These are phyloP conservation scores for Blastobotrys americana DNA, from an alignment of 805 yeast genomes.

Conservation along the genomic window DNA sequence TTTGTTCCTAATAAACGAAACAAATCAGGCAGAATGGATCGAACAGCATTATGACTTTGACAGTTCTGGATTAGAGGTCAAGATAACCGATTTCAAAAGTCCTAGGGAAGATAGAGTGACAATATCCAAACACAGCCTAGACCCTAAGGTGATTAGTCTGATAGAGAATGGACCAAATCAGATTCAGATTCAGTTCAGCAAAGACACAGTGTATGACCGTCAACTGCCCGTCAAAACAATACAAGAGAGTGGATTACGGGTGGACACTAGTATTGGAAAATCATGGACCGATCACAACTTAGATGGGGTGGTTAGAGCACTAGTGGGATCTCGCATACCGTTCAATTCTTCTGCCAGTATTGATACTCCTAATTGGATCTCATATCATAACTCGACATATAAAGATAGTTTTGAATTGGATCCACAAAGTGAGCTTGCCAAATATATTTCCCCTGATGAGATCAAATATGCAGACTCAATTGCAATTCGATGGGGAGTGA, in stretches of 20 bases:
- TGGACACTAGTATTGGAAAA: constrained; percentile 25
- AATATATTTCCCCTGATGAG: constrained; percentile 4
- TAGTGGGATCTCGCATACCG: background rate
- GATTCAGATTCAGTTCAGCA: constrained; percentile 18
- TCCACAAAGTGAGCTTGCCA: background rate
- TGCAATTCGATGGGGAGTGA: constrained; percentile 14
- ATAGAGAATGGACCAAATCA: constrained; percentile 1
- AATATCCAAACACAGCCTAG: constrained; percentile 11
- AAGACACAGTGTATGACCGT: constrained; percentile 11
- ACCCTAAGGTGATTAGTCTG: background rate
- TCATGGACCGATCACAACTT: constrained; percentile 13
- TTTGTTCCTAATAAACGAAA: background rate
- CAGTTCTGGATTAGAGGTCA: background rate
- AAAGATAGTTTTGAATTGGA: background rate
- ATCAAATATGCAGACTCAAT: constrained; percentile 13
- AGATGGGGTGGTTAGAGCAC: constrained; percentile 1
- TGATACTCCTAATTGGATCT: constrained; percentile 17
- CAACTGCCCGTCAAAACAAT: constrained; percentile 22
- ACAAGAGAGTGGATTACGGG: constrained; percentile 22
- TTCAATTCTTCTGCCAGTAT: constrained; percentile 8
- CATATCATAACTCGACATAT: constrained; percentile 8
- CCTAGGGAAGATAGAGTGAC: constrained; percentile 18
- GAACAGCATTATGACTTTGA: background rate
- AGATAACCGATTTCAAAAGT: constrained; percentile 3
- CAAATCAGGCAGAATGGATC: background rate